Conservation (phyloP, 306 rosid genomes). For the Cicer chorassanicum region DNA sequence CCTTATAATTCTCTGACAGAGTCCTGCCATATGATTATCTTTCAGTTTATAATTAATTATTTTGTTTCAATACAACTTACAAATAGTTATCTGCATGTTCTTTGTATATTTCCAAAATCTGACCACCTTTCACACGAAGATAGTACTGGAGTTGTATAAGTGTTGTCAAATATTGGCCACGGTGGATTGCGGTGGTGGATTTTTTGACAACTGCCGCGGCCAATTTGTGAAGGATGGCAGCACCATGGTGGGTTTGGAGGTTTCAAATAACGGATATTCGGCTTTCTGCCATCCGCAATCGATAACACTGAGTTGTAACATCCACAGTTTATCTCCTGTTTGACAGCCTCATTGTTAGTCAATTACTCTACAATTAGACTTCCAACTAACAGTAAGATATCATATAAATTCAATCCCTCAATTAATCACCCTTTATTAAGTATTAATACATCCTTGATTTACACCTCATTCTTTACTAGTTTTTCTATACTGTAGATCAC, state of each 20-base stretch:
- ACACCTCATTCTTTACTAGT: constrained; percentile 6
- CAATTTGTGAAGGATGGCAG: background rate
- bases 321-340: constrained; percentile 10
- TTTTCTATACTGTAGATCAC: constrained; percentile 4
- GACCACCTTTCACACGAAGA: background rate
- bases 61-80: constrained; percentile 23
- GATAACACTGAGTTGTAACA: constrained; percentile 6
- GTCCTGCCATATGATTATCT: constrained; percentile 10
- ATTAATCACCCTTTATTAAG: background rate
- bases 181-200: background rate
- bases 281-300: background rate
- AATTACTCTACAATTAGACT: constrained; percentile 3
- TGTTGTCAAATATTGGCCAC: background rate
- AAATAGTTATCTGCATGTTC: constrained; percentile 22
- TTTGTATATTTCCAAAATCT: constrained; percentile 26
- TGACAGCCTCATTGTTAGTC: constrained; percentile 1
- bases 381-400: background rate
- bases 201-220: background rate
- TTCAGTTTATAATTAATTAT: background rate
- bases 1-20: background rate
- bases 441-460: constrained; percentile 12
- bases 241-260: background rate
- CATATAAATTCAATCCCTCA: background rate
- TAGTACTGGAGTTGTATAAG: constrained; percentile 7
- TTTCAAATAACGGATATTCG: background rate